A percentile compares a stretch with the other conserved stretches of the same genome.
Conservation (phyloP, 2,329 filamentous ascomycete genomes). For the Stachybotrys chlorohalonatus region DNA sequence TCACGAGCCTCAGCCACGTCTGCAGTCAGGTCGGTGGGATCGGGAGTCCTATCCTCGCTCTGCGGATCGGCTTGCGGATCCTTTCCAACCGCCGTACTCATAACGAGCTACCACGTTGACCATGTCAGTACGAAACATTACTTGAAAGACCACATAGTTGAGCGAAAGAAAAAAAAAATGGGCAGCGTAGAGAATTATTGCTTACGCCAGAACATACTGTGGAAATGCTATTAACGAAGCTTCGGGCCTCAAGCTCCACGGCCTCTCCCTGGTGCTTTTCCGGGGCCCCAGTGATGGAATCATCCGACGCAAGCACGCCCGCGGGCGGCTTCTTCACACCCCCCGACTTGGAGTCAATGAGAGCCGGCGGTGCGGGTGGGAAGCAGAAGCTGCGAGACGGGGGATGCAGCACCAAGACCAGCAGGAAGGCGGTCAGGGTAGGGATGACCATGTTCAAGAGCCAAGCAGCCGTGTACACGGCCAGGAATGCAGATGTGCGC, state of each 20-base stretch:
- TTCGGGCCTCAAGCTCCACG: slow-evolving; percentile 73
- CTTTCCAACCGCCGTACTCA: slow-evolving; percentile 69
- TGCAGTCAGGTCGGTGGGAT: slow-evolving; percentile 26
- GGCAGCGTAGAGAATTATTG: neutral
- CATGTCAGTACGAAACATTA: neutral
- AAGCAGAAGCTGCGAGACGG: slow-evolving; percentile 56
- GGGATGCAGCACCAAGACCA: slow-evolving; percentile 59
- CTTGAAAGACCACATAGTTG: neutral
- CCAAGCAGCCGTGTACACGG: slow-evolving; percentile 57
- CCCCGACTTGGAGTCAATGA: slow-evolving; percentile 61
- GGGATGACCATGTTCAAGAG: slow-evolving; percentile 62
- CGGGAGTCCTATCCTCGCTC: slow-evolving; percentile 46
- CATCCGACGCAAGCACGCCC: slow-evolving; percentile 65
- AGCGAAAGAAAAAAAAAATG: neutral
- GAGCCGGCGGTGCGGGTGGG: slow-evolving; percentile 65
- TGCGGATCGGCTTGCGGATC: slow-evolving; percentile 58
- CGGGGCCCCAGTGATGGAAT: slow-evolving; percentile 71
- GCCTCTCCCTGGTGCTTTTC: slow-evolving; percentile 79
- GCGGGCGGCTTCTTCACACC: slow-evolving; percentile 69
- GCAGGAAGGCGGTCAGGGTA: slow-evolving; percentile 44
- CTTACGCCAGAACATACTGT: slow-evolving; percentile 25
- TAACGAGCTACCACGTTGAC: slow-evolving; percentile 42
- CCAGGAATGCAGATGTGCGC: slow-evolving; percentile 55
- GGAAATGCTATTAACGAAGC: slow-evolving; percentile 63
- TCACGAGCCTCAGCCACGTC: slow-evolving; percentile 31